Conservation (phyloP, 108 stramenopile genomes). For the Skeletonema tropicum region DNA sequence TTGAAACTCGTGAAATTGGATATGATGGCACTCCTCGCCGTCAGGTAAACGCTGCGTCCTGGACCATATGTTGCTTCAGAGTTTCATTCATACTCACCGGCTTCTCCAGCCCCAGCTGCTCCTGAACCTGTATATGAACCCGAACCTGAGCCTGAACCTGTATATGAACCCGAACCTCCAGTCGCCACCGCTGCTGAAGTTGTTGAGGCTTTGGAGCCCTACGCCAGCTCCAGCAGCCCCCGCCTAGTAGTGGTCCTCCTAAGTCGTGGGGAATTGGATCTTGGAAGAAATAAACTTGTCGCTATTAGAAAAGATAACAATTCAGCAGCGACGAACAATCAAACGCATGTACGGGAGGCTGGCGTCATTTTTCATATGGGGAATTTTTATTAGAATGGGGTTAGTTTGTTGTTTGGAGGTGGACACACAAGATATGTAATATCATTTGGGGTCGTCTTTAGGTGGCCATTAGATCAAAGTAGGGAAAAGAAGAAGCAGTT, state of each 20-base stretch:
- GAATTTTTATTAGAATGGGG: background rate
- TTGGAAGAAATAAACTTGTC: constrained; percentile 4
- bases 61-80: background rate
- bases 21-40: constrained; percentile 6
- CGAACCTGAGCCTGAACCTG: too few relatives aligned
- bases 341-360: background rate
- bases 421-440: background rate
- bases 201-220: background rate
- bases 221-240: background rate
- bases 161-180: background rate
- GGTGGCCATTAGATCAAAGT: background rate
- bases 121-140: too few relatives aligned
- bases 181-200: constrained; percentile 1
- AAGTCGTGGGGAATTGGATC: background rate
- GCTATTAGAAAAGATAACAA: background rate
- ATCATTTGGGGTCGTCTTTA: background rate
- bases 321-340: background rate
- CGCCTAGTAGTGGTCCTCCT: background rate
- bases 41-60: background rate
- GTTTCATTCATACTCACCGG: background rate
- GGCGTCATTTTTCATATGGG: constrained; percentile 2
- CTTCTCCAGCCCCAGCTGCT: background rate
- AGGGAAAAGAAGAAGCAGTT: background rate
- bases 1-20: constrained; percentile 2
- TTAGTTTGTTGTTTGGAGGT: background rate